phyloP scores from a whole-genome alignment of 371 early-diverging fungal species.

The Funneliformis caledonium region DNA sequence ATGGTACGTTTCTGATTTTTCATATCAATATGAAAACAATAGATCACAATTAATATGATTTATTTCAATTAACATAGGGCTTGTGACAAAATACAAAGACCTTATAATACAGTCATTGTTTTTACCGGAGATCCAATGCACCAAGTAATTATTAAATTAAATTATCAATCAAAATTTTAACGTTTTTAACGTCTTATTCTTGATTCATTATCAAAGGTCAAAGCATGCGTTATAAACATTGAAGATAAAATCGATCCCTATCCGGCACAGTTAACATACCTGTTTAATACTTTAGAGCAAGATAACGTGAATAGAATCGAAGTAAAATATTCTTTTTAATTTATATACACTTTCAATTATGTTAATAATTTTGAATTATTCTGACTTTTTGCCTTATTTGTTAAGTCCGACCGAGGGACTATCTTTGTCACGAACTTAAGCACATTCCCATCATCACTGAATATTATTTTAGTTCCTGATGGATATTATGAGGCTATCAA shows the following conservation, averaged over 20 bases:
- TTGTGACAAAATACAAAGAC: conserved; percentile 56
- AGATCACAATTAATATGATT: neutral
- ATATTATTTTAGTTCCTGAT: conserved; percentile 65
- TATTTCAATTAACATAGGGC: conserved; percentile 51
- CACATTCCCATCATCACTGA: conserved; percentile 61
- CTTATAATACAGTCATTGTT: conserved; percentile 63
- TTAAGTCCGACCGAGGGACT: conserved; percentile 60
- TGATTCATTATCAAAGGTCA: conserved; percentile 45
- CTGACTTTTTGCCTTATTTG: neutral
- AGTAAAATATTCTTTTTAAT: conserved; percentile 43
- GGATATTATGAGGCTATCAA: conserved; percentile 66
- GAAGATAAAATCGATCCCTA: conserved; percentile 57
- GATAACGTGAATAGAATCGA: conserved; percentile 54
- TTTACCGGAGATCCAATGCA: conserved; percentile 69
- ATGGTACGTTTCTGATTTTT: conserved; percentile 52
- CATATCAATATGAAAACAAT: neutral
- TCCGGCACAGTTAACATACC: conserved; percentile 54
- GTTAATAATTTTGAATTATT: neutral
- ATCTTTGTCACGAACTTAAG: conserved; percentile 65
- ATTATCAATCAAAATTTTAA: neutral
- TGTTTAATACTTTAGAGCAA: conserved; percentile 50
- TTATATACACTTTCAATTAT: neutral
- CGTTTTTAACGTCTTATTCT: neutral
- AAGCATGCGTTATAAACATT: conserved; percentile 61
- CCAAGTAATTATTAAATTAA: conserved; percentile 46